Percentiles rank a stretch among this genome's conserved stretches.
Evolutionary conservation across 345 rosid genomes (phyloP).

Genomic region (Rhizophora mangle): DNA sequence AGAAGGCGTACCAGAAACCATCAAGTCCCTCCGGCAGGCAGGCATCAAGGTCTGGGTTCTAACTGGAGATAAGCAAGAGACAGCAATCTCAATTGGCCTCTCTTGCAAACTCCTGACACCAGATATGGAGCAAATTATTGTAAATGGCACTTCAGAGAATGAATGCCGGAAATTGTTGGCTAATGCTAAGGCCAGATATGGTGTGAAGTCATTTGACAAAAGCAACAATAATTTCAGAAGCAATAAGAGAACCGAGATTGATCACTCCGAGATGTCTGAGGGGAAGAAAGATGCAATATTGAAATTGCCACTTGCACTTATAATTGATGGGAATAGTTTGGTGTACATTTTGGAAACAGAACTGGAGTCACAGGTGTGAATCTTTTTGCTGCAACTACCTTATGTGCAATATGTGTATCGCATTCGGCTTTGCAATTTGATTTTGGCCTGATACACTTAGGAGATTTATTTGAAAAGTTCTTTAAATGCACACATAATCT

Average conservation of each 20-base stretch:
- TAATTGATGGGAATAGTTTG: slow-evolving; percentile 77
- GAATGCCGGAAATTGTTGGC: slow-evolving; percentile 61
- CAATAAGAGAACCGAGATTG: slow-evolving; percentile 26
- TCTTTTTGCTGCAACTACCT: not conserved
- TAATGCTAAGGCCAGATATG: slow-evolving; percentile 53
- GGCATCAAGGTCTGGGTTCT: slow-evolving; percentile 83
- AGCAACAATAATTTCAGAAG: slow-evolving; percentile 16
- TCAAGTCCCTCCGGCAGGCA: slow-evolving; percentile 69
- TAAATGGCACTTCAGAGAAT: slow-evolving; percentile 66
- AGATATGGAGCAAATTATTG: slow-evolving; percentile 64
- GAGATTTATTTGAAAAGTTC: not conserved
- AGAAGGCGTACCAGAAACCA: slow-evolving; percentile 77
- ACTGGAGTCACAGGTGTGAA: slow-evolving; percentile 56
- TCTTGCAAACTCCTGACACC: slow-evolving; percentile 65
- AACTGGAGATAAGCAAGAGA: slow-evolving; percentile 83
- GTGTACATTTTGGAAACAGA: slow-evolving; percentile 80
- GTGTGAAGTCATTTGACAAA: slow-evolving; percentile 37
- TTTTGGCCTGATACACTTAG: too few species aligned
- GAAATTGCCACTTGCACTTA: slow-evolving; percentile 50
- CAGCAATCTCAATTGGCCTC: slow-evolving; percentile 74
- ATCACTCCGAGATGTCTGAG: slow-evolving; percentile 31
- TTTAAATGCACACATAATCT: not conserved
- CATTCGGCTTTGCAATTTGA: too few species aligned
- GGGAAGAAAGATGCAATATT: slow-evolving; percentile 31
- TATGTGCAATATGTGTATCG: not conserved